Evolutionary conservation across 1,284 basidiomycete species (phyloP), one percentile per base, ranked within the genome.

Genomic region (Leucoagaricus sp.): DNA sequence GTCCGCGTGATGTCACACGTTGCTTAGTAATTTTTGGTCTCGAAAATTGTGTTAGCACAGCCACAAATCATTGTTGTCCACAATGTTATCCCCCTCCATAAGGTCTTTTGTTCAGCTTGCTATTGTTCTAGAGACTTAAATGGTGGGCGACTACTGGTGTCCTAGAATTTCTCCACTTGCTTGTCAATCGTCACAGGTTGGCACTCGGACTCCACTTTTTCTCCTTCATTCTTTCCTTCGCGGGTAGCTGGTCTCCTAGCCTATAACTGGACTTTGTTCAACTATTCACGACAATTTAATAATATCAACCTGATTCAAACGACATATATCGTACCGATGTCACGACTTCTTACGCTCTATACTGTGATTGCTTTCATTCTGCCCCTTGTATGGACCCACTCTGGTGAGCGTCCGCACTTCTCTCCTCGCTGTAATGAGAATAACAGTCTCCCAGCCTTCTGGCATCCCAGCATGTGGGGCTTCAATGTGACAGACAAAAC

Each of bases 401-500:
- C 66, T 57, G 63, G 67, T 69, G 40, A 53, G 63, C 47, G 10
- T 13, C 19, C 12, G 40, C 15, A 8, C n/a, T 9, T 9, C 23
- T n/a, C 3, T 21, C 10, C 4, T 19, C 9, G 6, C 23, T 23
- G 3, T 49, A 12, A 2, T 44, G 4, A 21, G 31, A 38, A 4
- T 25, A 33, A 9, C 10, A 17, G 9, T 2, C 9, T 29, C 15
- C 8, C 2, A 40, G 76, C 74, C 12, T 63, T 77, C 31, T 76
- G 66, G 62, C 74, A 77, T 59, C 73, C 75, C 10, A 73, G 71
- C 61, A 78, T 77, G 75, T 78, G 64, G 61, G 84, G 85, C 12
- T 85, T 85, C 73, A 85, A 86, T 59, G 82, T 84, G 12, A 83
- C 82, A 17, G 66, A 67, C 8, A 59, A 75, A 53, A 79, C 76